Percentiles rank a stretch among this genome's conserved stretches.
Conservation (phyloP, 257 asterid species). For the Solanum raphanifolium region DNA sequence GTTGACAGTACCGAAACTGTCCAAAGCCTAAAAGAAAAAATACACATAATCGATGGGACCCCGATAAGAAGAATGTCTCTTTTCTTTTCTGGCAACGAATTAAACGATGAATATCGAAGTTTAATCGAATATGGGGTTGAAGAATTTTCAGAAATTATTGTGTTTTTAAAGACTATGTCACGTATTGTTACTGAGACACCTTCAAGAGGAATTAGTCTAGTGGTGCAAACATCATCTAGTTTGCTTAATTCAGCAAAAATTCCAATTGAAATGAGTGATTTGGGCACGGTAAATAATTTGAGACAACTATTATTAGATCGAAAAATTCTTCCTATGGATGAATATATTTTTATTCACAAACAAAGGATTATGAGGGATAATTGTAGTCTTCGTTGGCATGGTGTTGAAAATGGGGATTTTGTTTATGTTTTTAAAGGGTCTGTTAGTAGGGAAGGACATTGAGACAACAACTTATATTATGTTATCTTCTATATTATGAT, state of each 20-base stretch:
- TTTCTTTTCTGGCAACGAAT: slow-evolving; percentile 32
- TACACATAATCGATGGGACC: slow-evolving; percentile 56
- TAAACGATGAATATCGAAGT: slow-evolving; percentile 45
- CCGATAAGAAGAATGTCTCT: slow-evolving; percentile 52
- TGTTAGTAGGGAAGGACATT: slow-evolving; percentile 17
- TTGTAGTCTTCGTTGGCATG: slow-evolving; percentile 78
- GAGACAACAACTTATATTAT: not conserved
- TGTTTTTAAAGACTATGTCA: slow-evolving; percentile 24
- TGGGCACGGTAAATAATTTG: slow-evolving; percentile 35
- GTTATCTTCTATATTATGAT: not conserved
- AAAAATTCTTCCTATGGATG: slow-evolving; percentile 51
- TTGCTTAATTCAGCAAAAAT: slow-evolving; percentile 44
- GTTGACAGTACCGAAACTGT: slow-evolving; percentile 48
- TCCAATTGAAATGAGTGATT: slow-evolving; percentile 47
- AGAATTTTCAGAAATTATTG: slow-evolving; percentile 34
- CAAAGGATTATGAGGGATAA: slow-evolving; percentile 66
- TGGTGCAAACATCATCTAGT: slow-evolving; percentile 57
- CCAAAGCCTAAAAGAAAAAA: slow-evolving; percentile 63
- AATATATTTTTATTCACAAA: slow-evolving; percentile 64
- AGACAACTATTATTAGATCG: slow-evolving; percentile 28
- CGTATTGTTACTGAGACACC: slow-evolving; percentile 26
- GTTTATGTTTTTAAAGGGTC: slow-evolving; percentile 65
- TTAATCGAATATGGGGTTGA: slow-evolving; percentile 35
- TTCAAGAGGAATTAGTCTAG: slow-evolving; percentile 26
- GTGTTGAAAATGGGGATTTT: slow-evolving; percentile 57